Percentiles rank a stretch among this genome's conserved stretches.
Conservation (phyloP, 2,329 filamentous ascomycete genomes). For the Claviceps paspali region DNA sequence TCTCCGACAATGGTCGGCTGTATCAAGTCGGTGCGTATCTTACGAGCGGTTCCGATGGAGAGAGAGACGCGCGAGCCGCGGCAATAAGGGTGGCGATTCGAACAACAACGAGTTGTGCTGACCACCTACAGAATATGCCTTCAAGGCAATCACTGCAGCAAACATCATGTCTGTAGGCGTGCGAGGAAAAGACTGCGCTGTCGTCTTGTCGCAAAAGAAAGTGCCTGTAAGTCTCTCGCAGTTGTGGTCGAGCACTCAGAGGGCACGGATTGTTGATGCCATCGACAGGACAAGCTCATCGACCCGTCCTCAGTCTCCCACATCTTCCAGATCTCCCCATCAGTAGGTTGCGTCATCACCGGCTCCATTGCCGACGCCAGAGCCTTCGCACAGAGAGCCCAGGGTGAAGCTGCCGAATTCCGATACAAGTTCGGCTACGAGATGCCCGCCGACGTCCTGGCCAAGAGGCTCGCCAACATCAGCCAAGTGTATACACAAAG, state of each 20-base stretch:
- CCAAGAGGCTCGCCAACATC: constrained; percentile 96
- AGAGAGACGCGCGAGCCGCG: neutral
- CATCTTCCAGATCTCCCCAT: constrained; percentile 92
- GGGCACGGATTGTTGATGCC: neutral
- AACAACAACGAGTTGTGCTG: neutral
- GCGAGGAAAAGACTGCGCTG: constrained; percentile 90
- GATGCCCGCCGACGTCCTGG: constrained; percentile 95
- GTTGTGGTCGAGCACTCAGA: neutral
- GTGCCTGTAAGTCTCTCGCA: constrained; percentile 58
- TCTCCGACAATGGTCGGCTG: constrained; percentile 93
- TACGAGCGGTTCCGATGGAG: neutral
- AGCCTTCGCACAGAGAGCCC: constrained; percentile 80
- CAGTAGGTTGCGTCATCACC: constrained; percentile 95
- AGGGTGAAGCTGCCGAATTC: constrained; percentile 94
- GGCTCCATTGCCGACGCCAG: constrained; percentile 95
- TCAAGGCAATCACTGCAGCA: constrained; percentile 98
- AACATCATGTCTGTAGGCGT: constrained; percentile 98
- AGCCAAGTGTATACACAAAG: constrained; percentile 98
- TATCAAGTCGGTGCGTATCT: constrained; percentile 90
- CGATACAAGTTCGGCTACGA: constrained; percentile 98
- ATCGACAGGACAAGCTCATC: constrained; percentile 84
- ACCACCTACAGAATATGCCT: constrained; percentile 74
- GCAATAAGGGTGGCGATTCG: neutral
- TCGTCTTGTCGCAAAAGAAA: constrained; percentile 98
- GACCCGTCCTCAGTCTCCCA: constrained; percentile 93